These are phyloP conservation scores for Camelina hispida DNA, from an alignment of 345 rosid genomes.

Conservation along the genomic window DNA sequence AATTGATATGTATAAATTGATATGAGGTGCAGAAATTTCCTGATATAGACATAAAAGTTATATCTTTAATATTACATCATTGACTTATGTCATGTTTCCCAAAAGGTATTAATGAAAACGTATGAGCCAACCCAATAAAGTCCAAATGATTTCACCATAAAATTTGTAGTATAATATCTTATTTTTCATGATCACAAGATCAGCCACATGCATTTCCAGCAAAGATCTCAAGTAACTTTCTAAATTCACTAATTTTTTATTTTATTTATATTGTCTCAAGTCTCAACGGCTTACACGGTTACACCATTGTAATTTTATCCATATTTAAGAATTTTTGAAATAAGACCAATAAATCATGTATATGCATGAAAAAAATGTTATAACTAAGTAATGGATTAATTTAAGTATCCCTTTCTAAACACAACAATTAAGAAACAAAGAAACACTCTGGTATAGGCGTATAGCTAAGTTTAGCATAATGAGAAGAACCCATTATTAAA, in stretches of 20 bases:
- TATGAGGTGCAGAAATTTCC: slow-evolving; percentile 40
- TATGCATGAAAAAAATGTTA: neutral
- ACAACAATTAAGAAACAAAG: neutral
- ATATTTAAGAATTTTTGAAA: neutral
- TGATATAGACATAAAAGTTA: slow-evolving; percentile 37
- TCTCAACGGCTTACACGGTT: too few relatives aligned
- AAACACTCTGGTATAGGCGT: neutral
- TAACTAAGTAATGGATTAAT: neutral
- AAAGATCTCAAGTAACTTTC: slow-evolving; percentile 6
- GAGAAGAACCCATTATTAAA: too few relatives aligned
- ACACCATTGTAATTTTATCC: neutral
- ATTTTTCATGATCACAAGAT: slow-evolving; percentile 24
- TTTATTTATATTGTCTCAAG: too few relatives aligned
- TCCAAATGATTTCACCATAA: slow-evolving; percentile 44
- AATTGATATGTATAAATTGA: slow-evolving; percentile 18
- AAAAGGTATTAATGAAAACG: slow-evolving; percentile 42
- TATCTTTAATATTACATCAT: slow-evolving; percentile 28
- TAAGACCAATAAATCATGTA: neutral
- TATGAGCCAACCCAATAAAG: slow-evolving; percentile 34
- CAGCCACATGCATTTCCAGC: slow-evolving; percentile 41
- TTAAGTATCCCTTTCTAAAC: neutral
- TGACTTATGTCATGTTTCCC: slow-evolving; percentile 48
- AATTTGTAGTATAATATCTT: slow-evolving; percentile 9
- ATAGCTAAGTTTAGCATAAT: neutral
- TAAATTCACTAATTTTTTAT: neutral